phyloP scores from a whole-genome alignment of 805 yeast genomes.

The Metschnikowia kofuensis region DNA sequence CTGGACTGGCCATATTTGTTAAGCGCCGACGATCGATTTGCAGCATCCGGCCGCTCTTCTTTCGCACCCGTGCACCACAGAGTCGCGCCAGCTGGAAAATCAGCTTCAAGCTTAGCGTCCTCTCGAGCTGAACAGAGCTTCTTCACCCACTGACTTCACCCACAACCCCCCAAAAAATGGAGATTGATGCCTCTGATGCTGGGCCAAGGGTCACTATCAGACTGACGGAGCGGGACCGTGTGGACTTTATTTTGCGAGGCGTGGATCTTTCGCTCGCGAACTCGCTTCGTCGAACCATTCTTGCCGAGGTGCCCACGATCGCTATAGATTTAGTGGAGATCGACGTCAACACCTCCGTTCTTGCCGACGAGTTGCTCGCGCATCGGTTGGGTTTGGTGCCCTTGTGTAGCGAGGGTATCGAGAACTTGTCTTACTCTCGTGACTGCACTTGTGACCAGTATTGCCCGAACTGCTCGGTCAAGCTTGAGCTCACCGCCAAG shows the following conservation, averaged over 20 bases:
- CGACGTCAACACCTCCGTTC: slow-evolving; percentile 86
- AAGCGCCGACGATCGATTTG: no score
- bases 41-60: no score
- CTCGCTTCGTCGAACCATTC: slow-evolving; percentile 85
- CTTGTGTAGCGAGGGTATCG: slow-evolving; percentile 78
- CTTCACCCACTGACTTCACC: neutral
- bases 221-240: slow-evolving; percentile 79
- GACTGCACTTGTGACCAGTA: slow-evolving; percentile 98
- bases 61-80: no score
- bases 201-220: slow-evolving; percentile 84
- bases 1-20: no score
- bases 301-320: slow-evolving; percentile 94
- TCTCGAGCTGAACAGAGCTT: neutral
- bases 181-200: slow-evolving; percentile 39
- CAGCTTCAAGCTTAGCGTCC: neutral
- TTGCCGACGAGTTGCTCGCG: slow-evolving; percentile 95
- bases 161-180: slow-evolving; percentile 16
- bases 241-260: slow-evolving; percentile 83
- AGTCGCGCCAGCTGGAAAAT: neutral
- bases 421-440: slow-evolving; percentile 78
- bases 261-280: slow-evolving; percentile 91
- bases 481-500: slow-evolving; percentile 77
- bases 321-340: slow-evolving; percentile 96
- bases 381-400: slow-evolving; percentile 95
- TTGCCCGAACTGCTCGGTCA: slow-evolving; percentile 93